A percentile compares a stretch with the other conserved stretches of the same genome.
Conservation (phyloP, 2,329 filamentous ascomycete genomes). For the Cadophora sp. region DNA sequence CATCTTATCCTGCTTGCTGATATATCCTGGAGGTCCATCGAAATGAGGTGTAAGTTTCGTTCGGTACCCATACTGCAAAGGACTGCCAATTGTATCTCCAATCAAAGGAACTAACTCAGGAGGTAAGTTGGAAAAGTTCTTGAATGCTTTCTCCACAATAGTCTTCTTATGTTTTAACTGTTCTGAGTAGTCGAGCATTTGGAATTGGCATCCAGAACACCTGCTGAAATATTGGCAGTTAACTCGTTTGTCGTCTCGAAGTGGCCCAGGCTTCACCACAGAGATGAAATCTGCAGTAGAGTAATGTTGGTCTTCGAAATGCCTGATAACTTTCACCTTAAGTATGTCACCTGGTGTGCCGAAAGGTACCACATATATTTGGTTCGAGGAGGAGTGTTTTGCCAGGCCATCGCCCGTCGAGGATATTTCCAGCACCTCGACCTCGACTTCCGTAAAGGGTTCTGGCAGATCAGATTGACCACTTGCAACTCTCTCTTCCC, state of each 20-base stretch:
- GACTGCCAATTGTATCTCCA: constrained; percentile 86
- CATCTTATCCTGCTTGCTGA: constrained; percentile 54
- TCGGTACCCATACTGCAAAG: constrained; percentile 89
- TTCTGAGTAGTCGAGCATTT: constrained; percentile 90
- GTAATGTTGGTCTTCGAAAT: constrained; percentile 70
- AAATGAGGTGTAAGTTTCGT: constrained; percentile 98
- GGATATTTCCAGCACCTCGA: constrained; percentile 82
- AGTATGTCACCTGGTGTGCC: constrained; percentile 83
- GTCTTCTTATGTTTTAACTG: constrained; percentile 85
- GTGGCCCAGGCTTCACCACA: constrained; percentile 73
- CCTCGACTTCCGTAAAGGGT: constrained; percentile 76
- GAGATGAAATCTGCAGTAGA: constrained; percentile 83
- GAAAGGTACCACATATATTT: constrained; percentile 88
- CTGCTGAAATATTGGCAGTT: constrained; percentile 85
- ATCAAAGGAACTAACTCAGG: constrained; percentile 77
- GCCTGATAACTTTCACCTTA: constrained; percentile 78
- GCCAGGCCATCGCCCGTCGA: constrained; percentile 93
- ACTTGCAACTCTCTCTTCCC: constrained; percentile 30
- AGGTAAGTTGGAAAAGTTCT: constrained; percentile 85
- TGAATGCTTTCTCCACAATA: constrained; percentile 90
- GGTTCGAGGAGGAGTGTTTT: constrained; percentile 65
- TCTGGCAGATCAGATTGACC: constrained; percentile 59
- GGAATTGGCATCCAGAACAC: constrained; percentile 95
- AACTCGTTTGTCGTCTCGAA: constrained; percentile 79
- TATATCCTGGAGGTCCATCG: constrained; percentile 70